Percentiles rank a stretch among this genome's conserved stretches.
Evolutionary conservation across 176 grass and related monocot genomes (phyloP).

Genomic region (Zoysia japonica): DNA sequence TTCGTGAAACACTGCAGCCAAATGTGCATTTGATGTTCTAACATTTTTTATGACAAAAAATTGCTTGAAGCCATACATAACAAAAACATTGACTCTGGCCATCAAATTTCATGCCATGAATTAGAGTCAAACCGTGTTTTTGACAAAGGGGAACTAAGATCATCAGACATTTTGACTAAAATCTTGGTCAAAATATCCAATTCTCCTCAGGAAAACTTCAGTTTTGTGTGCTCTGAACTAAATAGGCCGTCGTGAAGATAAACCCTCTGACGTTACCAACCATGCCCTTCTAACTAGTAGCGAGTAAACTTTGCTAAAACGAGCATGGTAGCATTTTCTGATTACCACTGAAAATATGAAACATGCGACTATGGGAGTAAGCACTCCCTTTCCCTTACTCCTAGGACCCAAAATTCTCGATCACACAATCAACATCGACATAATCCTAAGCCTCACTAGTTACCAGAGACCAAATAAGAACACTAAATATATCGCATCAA

Average conservation of each 20-base stretch:
- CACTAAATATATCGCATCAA: neutral
- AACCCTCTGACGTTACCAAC: neutral
- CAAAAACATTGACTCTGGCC: neutral
- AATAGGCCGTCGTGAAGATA: neutral
- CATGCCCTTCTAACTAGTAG: neutral
- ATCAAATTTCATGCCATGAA: neutral
- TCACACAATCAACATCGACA: too few relatives aligned
- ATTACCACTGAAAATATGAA: neutral
- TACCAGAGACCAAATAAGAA: neutral
- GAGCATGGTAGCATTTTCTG: neutral
- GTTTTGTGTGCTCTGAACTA: neutral
- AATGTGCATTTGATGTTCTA: neutral
- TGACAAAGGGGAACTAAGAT: neutral
- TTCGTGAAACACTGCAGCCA: neutral
- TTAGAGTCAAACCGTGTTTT: too few relatives aligned
- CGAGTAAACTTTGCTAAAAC: neutral
- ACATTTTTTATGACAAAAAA: neutral
- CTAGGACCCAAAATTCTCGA: too few relatives aligned
- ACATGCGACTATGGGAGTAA: neutral
- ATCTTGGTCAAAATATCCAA: neutral
- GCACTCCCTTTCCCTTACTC: neutral
- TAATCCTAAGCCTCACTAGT: neutral
- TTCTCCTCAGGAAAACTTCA: neutral
- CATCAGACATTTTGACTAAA: neutral
- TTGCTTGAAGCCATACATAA: neutral